These are phyloP conservation scores for Xylariaceae sp. DNA, from an alignment of 2,329 filamentous ascomycete species.

Conservation along the genomic window DNA sequence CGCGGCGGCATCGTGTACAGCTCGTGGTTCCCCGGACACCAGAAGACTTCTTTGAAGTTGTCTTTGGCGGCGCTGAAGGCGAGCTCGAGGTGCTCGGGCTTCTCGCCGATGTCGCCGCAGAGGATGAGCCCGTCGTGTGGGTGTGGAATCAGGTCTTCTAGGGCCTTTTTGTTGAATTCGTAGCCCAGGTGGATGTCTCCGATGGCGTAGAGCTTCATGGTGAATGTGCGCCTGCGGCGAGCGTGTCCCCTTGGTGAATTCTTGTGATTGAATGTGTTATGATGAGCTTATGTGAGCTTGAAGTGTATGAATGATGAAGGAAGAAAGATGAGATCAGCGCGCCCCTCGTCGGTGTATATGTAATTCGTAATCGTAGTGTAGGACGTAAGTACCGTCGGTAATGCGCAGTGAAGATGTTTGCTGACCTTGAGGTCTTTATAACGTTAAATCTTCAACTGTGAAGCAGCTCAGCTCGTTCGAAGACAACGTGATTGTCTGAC, in stretches of 20 bases:
- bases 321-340: neutral
- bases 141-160: conserved; percentile 30
- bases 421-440: too few species aligned
- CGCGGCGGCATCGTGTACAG: conserved; percentile 45
- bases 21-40: conserved; percentile 55
- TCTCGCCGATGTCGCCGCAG: conserved; percentile 36
- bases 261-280: neutral
- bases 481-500: too few species aligned
- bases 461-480: too few species aligned
- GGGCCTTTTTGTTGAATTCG: conserved; percentile 31
- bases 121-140: conserved; percentile 36
- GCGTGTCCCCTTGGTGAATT: neutral
- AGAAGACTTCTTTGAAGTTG: conserved; percentile 41
- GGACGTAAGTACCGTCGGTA: too few species aligned
- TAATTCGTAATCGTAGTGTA: too few species aligned
- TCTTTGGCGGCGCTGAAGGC: conserved; percentile 31
- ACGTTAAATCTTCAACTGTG: too few species aligned
- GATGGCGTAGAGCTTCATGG: conserved; percentile 35
- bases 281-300: neutral
- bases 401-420: too few species aligned
- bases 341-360: neutral
- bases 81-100: conserved; percentile 32
- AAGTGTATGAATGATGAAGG: neutral
- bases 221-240: neutral
- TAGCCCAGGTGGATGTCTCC: conserved; percentile 36